Percentiles rank a stretch among this genome's conserved stretches.
Conservation (phyloP, 2,329 filamentous ascomycete species). For the Mollisiaceae sp. region DNA sequence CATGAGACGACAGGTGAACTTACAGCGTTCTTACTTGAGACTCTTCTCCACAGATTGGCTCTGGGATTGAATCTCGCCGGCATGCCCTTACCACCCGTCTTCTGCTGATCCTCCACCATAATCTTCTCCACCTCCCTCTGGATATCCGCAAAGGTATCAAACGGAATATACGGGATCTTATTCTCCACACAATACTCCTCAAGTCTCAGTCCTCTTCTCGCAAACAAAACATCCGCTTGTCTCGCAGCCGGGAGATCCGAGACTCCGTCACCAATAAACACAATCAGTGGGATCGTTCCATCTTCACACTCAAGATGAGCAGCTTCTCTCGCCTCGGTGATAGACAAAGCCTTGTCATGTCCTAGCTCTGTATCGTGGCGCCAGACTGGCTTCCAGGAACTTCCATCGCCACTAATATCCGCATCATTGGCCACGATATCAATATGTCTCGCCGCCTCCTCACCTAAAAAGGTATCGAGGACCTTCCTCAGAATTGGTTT, state of each 20-base stretch:
- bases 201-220: constrained; percentile 65
- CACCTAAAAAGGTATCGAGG: constrained; percentile 68
- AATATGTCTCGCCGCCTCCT: constrained; percentile 62
- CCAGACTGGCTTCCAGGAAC: constrained; percentile 69
- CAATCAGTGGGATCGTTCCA: constrained; percentile 66
- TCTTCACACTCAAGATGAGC: constrained; percentile 61
- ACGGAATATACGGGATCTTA: constrained; percentile 63
- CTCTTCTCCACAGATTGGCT: constrained; percentile 70
- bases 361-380: constrained; percentile 67
- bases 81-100: constrained; percentile 63
- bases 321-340: constrained; percentile 62
- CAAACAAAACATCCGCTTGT: constrained; percentile 71
- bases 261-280: constrained; percentile 74
- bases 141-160: constrained; percentile 71
- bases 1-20: constrained; percentile 16
- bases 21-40: constrained; percentile 60
- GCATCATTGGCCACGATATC: constrained; percentile 73
- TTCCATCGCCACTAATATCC: constrained; percentile 61
- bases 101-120: constrained; percentile 61
- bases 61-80: constrained; percentile 69
- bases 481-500: constrained; percentile 67
- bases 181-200: constrained; percentile 71
- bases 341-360: constrained; percentile 70
- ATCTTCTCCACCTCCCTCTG: constrained; percentile 64
- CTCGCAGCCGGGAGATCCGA: constrained; percentile 69